Conservation (phyloP, 2,329 filamentous ascomycete species). For the Aspergillus caelatus region DNA sequence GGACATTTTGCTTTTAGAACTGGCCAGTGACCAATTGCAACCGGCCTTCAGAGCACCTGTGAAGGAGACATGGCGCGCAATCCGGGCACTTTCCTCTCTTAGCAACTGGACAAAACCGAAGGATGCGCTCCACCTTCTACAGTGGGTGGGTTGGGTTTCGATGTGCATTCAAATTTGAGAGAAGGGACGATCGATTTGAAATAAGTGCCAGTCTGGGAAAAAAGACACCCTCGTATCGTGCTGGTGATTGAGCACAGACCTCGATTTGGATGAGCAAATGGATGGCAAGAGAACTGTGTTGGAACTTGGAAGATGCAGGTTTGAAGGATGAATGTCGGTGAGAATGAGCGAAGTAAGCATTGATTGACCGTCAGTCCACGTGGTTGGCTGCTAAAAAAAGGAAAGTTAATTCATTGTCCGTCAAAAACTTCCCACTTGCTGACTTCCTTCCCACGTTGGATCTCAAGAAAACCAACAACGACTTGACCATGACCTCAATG, state of each 20-base stretch:
- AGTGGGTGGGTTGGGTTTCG: background rate
- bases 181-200: background rate
- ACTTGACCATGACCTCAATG: background rate
- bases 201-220: background rate
- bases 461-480: background rate
- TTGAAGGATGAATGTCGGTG: background rate
- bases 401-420: background rate
- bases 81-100: background rate
- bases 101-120: background rate
- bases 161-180: background rate
- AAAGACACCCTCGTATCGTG: background rate
- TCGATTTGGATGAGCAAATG: background rate
- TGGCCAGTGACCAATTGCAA: background rate
- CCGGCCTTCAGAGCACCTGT: background rate
- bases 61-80: background rate
- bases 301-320: background rate
- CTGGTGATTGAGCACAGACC: background rate
- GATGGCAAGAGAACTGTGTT: background rate
- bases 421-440: background rate
- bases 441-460: background rate
- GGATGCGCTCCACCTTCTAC: background rate
- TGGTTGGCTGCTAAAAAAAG: background rate
- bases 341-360: background rate
- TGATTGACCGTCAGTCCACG: background rate
- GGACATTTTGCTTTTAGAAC: background rate